A percentile compares a stretch with the other conserved stretches of the same genome.
Evolutionary conservation across 2,329 filamentous ascomycete genomes (phyloP).

Genomic region (Arthrocladium fulminans): DNA sequence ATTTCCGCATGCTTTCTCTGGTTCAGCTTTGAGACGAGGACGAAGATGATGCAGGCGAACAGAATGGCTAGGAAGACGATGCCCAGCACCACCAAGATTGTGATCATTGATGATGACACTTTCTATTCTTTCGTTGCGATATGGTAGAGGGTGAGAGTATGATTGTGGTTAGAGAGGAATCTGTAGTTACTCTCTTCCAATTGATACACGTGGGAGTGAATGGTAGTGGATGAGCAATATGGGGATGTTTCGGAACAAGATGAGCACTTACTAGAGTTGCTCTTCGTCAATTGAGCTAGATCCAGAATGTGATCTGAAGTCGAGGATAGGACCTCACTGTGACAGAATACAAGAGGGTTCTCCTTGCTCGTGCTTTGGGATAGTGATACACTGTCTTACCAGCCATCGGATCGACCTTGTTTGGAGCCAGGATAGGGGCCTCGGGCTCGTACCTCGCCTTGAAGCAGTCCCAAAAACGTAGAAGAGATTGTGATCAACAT

Average conservation of each 20-base stretch:
- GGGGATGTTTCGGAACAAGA: neutral
- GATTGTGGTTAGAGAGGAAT: neutral
- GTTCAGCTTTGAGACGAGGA: neutral
- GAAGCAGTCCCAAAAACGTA: neutral
- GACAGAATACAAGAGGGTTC: neutral
- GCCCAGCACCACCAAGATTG: constrained; percentile 1
- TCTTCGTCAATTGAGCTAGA: neutral
- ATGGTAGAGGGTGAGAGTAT: neutral
- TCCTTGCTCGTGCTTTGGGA: neutral
- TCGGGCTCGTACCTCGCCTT: neutral
- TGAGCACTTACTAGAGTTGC: neutral
- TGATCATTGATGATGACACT: constrained; percentile 2
- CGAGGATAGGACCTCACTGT: neutral
- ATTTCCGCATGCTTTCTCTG: neutral
- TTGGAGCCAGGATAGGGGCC: neutral
- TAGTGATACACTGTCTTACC: neutral
- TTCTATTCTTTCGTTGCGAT: neutral
- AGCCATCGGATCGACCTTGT: neutral
- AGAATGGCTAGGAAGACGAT: constrained; percentile 6
- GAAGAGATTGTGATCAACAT: no score
- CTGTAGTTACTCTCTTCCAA: neutral
- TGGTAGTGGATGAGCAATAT: neutral
- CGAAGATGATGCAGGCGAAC: neutral
- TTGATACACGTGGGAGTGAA: neutral
- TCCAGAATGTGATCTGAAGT: neutral